Conservation (phyloP, 495 filamentous ascomycete genomes). For the Parathielavia hyrcaniae region DNA sequence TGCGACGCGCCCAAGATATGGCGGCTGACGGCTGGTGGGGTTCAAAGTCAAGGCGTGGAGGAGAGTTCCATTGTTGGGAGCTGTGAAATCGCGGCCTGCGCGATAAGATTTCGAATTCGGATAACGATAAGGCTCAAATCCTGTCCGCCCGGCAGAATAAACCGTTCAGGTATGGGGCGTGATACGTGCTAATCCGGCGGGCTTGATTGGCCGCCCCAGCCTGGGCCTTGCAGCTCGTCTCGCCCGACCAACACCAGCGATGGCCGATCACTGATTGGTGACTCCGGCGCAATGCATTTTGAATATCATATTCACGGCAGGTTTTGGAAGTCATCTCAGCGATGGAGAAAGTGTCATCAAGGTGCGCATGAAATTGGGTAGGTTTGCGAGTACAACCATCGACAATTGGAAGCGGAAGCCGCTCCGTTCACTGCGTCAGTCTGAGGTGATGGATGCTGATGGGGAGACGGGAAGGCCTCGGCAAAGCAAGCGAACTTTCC, state of each 20-base stretch:
- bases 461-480: background rate
- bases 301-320: no score
- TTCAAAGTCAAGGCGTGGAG: background rate
- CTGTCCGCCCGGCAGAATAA: constrained; percentile 36
- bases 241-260: no score
- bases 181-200: background rate
- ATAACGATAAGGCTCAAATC: constrained; percentile 20
- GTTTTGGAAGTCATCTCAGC: no score
- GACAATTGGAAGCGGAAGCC: background rate
- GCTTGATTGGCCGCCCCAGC: background rate
- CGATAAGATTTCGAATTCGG: constrained; percentile 11
- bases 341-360: no score
- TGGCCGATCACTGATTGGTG: no score
- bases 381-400: no score
- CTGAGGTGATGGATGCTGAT: background rate
- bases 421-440: background rate
- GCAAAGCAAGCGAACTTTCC: background rate
- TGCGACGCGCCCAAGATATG: background rate
- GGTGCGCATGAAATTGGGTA: no score
- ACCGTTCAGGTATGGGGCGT: background rate
- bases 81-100: background rate
- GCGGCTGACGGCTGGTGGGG: background rate
- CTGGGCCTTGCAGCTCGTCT: no score
- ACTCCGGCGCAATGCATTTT: no score
- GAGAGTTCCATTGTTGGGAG: background rate